phyloP scores from a whole-genome alignment of 106 monocot species.

The Amphibolis antarctica region DNA sequence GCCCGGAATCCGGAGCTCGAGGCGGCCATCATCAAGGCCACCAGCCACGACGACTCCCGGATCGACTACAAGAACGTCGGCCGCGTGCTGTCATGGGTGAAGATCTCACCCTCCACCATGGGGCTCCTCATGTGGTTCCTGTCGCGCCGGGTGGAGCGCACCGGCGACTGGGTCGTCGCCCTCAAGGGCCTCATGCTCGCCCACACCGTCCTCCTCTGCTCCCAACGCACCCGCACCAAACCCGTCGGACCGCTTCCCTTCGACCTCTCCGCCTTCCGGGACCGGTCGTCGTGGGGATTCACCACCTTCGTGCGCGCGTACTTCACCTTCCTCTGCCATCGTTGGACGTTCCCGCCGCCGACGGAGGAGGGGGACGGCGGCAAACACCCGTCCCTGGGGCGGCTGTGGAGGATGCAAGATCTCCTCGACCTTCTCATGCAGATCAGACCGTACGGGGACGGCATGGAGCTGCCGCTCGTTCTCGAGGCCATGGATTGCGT shows the following conservation, averaged over 20 bases:
- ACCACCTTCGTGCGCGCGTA: constrained; percentile 68
- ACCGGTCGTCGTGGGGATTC: constrained; percentile 26
- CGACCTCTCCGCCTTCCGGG: constrained; percentile 61
- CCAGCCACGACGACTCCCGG: constrained; percentile 61
- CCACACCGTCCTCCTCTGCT: constrained; percentile 63
- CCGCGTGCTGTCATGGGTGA: constrained; percentile 56
- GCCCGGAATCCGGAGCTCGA: constrained; percentile 29
- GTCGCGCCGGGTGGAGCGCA: constrained; percentile 39
- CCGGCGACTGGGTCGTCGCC: constrained; percentile 69
- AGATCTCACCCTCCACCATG: constrained; percentile 36
- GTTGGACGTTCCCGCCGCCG: constrained; percentile 18
- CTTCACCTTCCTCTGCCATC: constrained; percentile 61
- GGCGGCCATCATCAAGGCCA: constrained; percentile 39
- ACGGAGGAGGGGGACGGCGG: background rate
- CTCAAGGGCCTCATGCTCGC: constrained; percentile 62
- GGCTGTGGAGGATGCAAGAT: constrained; percentile 19
- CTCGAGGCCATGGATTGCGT: constrained; percentile 80
- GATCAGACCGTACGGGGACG: constrained; percentile 47
- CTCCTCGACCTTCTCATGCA: constrained; percentile 65
- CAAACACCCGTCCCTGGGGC: background rate
- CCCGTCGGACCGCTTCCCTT: constrained; percentile 50
- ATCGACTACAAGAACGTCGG: constrained; percentile 60
- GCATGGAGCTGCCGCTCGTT: constrained; percentile 42
- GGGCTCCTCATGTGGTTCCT: constrained; percentile 38
- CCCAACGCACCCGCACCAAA: background rate